Evolutionary conservation across 345 rosid genomes (phyloP).

Genomic region (Chamaenerion angustifolium): DNA sequence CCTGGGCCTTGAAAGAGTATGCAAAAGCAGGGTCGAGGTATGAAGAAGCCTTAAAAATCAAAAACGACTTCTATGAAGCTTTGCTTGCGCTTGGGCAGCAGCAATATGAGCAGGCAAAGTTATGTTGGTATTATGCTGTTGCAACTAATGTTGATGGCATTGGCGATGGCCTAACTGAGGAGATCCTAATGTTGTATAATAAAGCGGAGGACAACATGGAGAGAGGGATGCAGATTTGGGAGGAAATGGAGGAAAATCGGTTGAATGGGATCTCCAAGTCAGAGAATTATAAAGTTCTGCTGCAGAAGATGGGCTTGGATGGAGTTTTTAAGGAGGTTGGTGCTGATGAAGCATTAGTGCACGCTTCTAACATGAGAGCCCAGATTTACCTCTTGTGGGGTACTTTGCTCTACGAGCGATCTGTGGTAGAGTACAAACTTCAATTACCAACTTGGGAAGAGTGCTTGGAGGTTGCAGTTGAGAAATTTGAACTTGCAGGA

Average conservation of each 20-base stretch:
- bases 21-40: conserved; percentile 59
- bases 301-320: conserved; percentile 62
- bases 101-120: conserved; percentile 94
- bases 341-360: conserved; percentile 69
- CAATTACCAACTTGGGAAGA: conserved; percentile 96
- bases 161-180: conserved; percentile 45
- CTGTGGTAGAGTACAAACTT: conserved; percentile 79
- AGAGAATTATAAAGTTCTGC: conserved; percentile 45
- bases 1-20: conserved; percentile 73
- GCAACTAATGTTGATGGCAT: conserved; percentile 43
- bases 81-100: conserved; percentile 92
- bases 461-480: conserved; percentile 93
- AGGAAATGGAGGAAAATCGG: conserved; percentile 82
- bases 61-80: conserved; percentile 87
- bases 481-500: conserved; percentile 95
- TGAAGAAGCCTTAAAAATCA: conserved; percentile 61
- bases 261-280: conserved; percentile 73
- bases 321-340: conserved; percentile 43
- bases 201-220: conserved; percentile 98
- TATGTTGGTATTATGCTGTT: conserved; percentile 77
- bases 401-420: conserved; percentile 83
- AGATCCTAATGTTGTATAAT: conserved; percentile 76
- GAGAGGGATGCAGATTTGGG: conserved; percentile 96
- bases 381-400: conserved; percentile 97
- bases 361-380: conserved; percentile 69